Base-by-base conservation (phyloP, 306 rosid species). In the Ochetophila trinervis region DNA sequence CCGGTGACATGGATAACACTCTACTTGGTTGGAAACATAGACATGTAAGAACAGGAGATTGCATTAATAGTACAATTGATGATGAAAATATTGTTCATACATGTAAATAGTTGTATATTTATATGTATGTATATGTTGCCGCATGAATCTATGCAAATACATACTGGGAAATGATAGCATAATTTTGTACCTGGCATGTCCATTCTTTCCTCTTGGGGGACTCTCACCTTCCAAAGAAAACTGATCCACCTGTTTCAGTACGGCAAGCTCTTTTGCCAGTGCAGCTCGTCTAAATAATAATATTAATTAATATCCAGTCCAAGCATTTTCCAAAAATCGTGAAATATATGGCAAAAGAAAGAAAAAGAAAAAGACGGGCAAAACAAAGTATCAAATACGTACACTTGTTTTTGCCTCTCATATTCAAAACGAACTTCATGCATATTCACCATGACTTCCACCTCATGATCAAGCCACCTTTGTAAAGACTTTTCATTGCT, bases 401-500 rank as follows among this genome's bases (percentile, higher is more conserved):
- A 89, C 96, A 86, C 80, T 79, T 80, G 83, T 17, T 77, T 84
- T 78, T 89, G 96, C 82, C 80, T 86, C 70, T 80, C 81, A 68
- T 78, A 82, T 72, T 84, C 87, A 44, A 79, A 78, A 56, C 88
- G 96, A 50, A 89, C 96, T 86, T 86, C 96, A 59, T 82, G 83
- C 77, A 89, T 77, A 35, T 86, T 79, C 64, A 89, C 88, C 71
- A 80, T 66, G 76, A 86, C 96, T 74, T 89, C 93, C 57, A 89
- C 75, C 82, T 89, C 96, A 63, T 86, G 92, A 75, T 89, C 96
- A 66, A 86, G 88, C 96, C 93, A 89, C 77, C 74, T 81, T 69
- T 64, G 83, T 63, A 84, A 71, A 69, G 88, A 74, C 60, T 85
- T 84, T 47, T 89, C 93, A 57, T 78, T 89, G 57, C 70, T 79